Percentiles rank a stretch among this genome's conserved stretches.
phyloP scores from a whole-genome alignment of 129 eudicot species.

The Ambrosia artemisiifolia region DNA sequence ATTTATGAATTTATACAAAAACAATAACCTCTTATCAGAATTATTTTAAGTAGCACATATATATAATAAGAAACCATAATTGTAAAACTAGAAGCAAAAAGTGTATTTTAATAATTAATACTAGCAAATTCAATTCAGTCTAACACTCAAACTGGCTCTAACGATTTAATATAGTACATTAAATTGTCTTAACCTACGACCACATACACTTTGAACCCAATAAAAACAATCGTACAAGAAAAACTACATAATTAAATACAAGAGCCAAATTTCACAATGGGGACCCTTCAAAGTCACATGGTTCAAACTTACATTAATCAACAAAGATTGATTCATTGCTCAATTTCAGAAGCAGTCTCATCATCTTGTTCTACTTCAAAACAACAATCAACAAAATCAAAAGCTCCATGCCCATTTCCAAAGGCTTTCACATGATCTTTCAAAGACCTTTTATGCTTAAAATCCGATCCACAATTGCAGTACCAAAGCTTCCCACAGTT shows the following conservation, averaged over 20 bases:
- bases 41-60: too few relatives aligned
- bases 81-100: neutral
- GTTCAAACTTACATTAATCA: neutral
- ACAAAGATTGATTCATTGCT: slow-evolving; percentile 9
- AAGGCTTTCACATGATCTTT: slow-evolving; percentile 77
- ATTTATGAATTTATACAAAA: neutral
- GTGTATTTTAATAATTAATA: neutral
- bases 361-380: slow-evolving; percentile 24
- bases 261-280: neutral
- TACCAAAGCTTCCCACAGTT: slow-evolving; percentile 78
- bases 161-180: neutral
- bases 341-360: slow-evolving; percentile 22
- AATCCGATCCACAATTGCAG: slow-evolving; percentile 78
- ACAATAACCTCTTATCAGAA: neutral
- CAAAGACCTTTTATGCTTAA: slow-evolving; percentile 77
- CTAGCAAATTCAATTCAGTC: neutral
- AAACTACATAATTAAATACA: neutral
- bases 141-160: neutral
- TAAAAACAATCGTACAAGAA: neutral
- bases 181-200: neutral
- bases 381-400: slow-evolving; percentile 29
- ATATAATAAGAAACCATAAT: neutral
- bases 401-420: slow-evolving; percentile 69
- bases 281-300: neutral
- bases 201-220: neutral